A percentile compares a stretch with the other conserved stretches of the same genome.
phyloP scores from a whole-genome alignment of 352 stramenopile species.

The Pythium periplocum region DNA sequence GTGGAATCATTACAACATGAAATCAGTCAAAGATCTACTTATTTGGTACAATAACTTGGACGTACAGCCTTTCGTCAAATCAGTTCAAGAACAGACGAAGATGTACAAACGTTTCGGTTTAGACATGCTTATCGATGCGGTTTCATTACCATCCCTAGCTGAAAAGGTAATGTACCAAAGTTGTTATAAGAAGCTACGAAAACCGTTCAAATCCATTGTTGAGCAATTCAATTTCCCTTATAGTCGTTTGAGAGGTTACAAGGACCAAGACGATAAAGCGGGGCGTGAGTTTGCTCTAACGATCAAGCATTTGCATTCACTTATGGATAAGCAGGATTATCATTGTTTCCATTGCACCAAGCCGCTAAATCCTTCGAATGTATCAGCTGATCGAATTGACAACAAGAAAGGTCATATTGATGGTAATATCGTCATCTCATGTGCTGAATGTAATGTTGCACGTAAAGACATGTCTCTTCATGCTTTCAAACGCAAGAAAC shows the following conservation, averaged over 20 bases:
- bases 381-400: conserved; percentile 15
- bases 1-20: conserved; percentile 23
- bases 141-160: conserved; percentile 10
- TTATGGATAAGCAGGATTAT: not conserved
- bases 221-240: conserved; percentile 1
- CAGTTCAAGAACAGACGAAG: conserved; percentile 12
- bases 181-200: conserved; percentile 11
- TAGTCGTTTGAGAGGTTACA: conserved; percentile 12
- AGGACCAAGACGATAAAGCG: conserved; percentile 13
- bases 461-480: conserved; percentile 23
- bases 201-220: conserved; percentile 2
- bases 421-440: conserved; percentile 19
- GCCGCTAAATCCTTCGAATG: conserved; percentile 6
- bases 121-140: conserved; percentile 23
- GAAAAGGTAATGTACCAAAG: conserved; percentile 26
- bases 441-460: conserved; percentile 19
- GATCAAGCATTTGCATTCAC: not conserved
- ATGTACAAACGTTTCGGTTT: conserved; percentile 19
- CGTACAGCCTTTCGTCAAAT: conserved; percentile 17
- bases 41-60: conserved; percentile 29
- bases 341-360: conserved; percentile 9
- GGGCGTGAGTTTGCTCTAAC: conserved; percentile 12
- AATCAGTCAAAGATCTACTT: conserved; percentile 23
- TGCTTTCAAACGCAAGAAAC: conserved; percentile 1
- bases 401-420: conserved; percentile 9